These are phyloP conservation scores for Xerocomellus intermedius DNA, from an alignment of 768 basidiomycete genomes.

Conservation along the genomic window DNA sequence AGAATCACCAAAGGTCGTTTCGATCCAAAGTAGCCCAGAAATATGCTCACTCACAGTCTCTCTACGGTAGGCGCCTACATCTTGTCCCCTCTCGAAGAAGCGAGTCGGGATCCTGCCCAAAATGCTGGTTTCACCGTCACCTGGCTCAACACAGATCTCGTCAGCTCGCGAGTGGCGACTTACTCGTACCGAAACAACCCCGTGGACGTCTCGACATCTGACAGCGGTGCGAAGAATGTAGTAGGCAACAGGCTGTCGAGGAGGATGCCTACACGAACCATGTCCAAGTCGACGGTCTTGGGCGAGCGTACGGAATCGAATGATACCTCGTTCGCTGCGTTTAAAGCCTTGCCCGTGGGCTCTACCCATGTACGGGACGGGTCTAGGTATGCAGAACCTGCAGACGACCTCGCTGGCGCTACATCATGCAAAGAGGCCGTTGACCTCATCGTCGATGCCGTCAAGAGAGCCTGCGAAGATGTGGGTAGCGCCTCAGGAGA, in stretches of 20 bases:
- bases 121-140: conserved; percentile 85
- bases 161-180: conserved; percentile 70
- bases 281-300: conserved; percentile 33
- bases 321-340: conserved; percentile 61
- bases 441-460: conserved; percentile 68
- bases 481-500: conserved; percentile 44
- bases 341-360: conserved; percentile 78
- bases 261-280: conserved; percentile 21
- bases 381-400: conserved; percentile 49
- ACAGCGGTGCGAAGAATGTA: not conserved
- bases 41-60: not conserved
- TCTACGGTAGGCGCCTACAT: conserved; percentile 81
- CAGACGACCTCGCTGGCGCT: conserved; percentile 61
- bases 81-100: conserved; percentile 88
- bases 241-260: conserved; percentile 24
- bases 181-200: conserved; percentile 81
- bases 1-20: conserved; percentile 71
- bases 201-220: conserved; percentile 24
- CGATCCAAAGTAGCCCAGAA: not conserved
- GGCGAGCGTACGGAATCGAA: conserved; percentile 33
- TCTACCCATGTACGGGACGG: conserved; percentile 47
- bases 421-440: conserved; percentile 75
- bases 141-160: conserved; percentile 72
- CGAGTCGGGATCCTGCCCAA: conserved; percentile 82
- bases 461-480: conserved; percentile 66